Base-by-base conservation (phyloP, 2,329 filamentous ascomycete species). In the Didymella arachidicola region DNA sequence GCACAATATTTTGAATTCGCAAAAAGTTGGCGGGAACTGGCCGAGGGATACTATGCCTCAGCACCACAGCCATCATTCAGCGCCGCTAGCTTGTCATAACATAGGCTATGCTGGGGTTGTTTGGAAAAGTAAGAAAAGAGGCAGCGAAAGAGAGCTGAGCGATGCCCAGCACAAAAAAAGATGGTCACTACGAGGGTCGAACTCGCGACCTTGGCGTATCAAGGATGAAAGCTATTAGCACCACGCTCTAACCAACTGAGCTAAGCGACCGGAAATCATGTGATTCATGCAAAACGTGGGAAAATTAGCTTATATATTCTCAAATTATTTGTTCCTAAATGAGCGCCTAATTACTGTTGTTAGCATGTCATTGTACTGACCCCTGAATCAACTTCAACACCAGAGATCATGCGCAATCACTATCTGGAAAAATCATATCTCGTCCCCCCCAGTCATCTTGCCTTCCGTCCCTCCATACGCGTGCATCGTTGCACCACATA, bases 181-280 rank as follows among this genome's bases (percentile, higher is more conserved):
- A 50, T 60, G 58, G 58, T 60, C 58, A 60, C 53, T 60, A 60
- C 58, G 58, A 60, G 58, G 58, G 58, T 60, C 58, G 59, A 61
- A 61, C 59, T 61, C 59, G 59, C 59, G 59, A 59, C 59, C 59
- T 61, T 58, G 59, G 59, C 59, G 59, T 61, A 54, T 55, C 57
- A 52, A 60, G 52, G 51, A 52, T 54, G 43, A 47, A 52, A 60
- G 27, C 57, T 60, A 58, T 61, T 61, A 61, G 59, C 59, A 61
- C 59, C 59, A 61, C 59, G 59, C 59, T 61, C 59, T 61, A 61
- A 61, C 59, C 55, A 61, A 61, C 59, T 61, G 58, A 60, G 58
- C 58, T 60, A 60, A 60, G 53, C 58, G 58, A 60, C 58, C 58
- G 8, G 16, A 11, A 8, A 29, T 29, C 27, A 29, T 29, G 27